A percentile compares a stretch with the other conserved stretches of the same genome.
phyloP scores from a whole-genome alignment of 2,329 filamentous ascomycete genomes.

The Penicillium sp. region DNA sequence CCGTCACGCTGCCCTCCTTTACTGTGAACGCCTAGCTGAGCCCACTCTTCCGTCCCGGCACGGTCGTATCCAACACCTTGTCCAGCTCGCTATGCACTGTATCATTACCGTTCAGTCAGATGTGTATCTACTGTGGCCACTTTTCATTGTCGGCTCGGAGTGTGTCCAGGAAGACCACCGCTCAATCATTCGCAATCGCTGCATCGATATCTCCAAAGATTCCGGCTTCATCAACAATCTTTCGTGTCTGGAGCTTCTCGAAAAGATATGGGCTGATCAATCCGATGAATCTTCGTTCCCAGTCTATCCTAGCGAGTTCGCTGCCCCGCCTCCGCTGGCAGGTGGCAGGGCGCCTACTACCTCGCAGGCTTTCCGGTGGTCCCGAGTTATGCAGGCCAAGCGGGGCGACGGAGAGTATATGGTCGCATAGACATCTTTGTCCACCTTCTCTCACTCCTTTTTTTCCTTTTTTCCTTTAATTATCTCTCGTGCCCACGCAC shows the following conservation, averaged over 20 bases:
- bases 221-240: slow-evolving; percentile 94
- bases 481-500: background rate
- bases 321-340: slow-evolving; percentile 16
- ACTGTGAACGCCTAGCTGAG: slow-evolving; percentile 82
- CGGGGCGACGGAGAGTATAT: slow-evolving; percentile 42
- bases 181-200: slow-evolving; percentile 75
- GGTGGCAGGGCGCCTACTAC: slow-evolving; percentile 12
- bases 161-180: slow-evolving; percentile 81
- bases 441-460: background rate
- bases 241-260: slow-evolving; percentile 79
- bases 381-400: slow-evolving; percentile 40
- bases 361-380: slow-evolving; percentile 39
- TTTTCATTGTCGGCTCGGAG: slow-evolving; percentile 88
- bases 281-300: slow-evolving; percentile 26
- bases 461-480: background rate
- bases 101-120: slow-evolving; percentile 78
- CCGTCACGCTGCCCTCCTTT: slow-evolving; percentile 83
- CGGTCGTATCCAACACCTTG: slow-evolving; percentile 78
- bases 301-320: slow-evolving; percentile 22
- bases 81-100: slow-evolving; percentile 80
- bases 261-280: slow-evolving; percentile 72
- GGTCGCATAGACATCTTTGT: slow-evolving; percentile 31
- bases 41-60: slow-evolving; percentile 72
- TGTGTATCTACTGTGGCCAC: slow-evolving; percentile 90
- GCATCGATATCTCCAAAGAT: slow-evolving; percentile 81